Percentiles rank a stretch among this genome's conserved stretches.
These are phyloP conservation scores for Malus sieversii DNA, from an alignment of 306 rosid genomes.

Conservation along the genomic window DNA sequence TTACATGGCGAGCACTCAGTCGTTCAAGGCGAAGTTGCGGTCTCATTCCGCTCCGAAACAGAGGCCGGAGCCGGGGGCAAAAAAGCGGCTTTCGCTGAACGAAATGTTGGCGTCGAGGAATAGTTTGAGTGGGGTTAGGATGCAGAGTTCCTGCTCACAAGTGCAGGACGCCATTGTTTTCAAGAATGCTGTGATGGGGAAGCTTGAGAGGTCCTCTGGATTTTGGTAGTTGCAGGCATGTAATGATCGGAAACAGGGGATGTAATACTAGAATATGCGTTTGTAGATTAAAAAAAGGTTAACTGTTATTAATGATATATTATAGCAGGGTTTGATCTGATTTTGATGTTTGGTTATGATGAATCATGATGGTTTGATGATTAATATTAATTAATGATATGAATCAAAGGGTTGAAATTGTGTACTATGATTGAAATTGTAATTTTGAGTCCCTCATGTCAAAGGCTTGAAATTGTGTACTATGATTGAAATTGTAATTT, in stretches of 20 bases:
- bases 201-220: slow-evolving; percentile 48
- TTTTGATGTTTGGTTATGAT: not conserved
- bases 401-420: not conserved
- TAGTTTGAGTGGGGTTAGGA: slow-evolving; percentile 67
- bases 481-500: not conserved
- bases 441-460: not conserved
- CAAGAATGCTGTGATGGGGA: slow-evolving; percentile 78
- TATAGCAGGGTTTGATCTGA: not conserved
- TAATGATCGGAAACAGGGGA: not conserved
- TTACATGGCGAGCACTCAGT: slow-evolving; percentile 70
- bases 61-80: slow-evolving; percentile 59
- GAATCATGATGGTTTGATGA: not conserved
- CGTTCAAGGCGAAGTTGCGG: slow-evolving; percentile 80
- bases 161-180: slow-evolving; percentile 62
- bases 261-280: not conserved
- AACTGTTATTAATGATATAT: not conserved
- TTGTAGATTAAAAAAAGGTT: slow-evolving; percentile 10
- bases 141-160: slow-evolving; percentile 82
- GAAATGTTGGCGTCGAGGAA: slow-evolving; percentile 70
- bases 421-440: not conserved
- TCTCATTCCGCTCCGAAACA: slow-evolving; percentile 90
- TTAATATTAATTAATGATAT: not conserved
- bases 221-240: slow-evolving; percentile 5
- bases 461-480: not conserved
- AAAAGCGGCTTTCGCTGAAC: slow-evolving; percentile 53